Evolutionary conservation across 1,139 yeast genomes (phyloP), one percentile per base, ranked within the genome.

Genomic region (Nakaseomyces nivariensis): DNA sequence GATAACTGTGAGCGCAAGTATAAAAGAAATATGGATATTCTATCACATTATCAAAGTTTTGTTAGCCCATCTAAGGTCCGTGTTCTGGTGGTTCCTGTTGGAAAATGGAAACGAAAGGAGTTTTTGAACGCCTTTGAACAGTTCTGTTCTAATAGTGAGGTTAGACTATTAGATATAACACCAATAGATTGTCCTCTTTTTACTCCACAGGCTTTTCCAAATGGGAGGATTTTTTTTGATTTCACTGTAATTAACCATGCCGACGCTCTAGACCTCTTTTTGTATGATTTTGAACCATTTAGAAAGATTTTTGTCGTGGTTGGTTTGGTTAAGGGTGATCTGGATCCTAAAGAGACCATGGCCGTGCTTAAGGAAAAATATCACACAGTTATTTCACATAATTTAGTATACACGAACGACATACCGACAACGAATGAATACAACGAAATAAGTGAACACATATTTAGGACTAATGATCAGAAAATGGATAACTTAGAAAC

Each of bases 271-370:
- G 58, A 62, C 47, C 68, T 81, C 8, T 83, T 85, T 52, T 70
- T 90, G 49, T 87, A 85, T 58, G 97, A 90, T 66, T 81, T 90
- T 56, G 97, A 92, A 66, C 96, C 96, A 1, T 87, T 76, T 66
- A 70, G 97, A 48, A 88, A 88, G 63, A 77, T 82, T 0, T 81
- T 84, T 55, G 72, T 82, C 5, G 72, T 85, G 1, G 61, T 90
- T 36, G 96, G 94, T 0, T 46, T 64, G 13, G 58, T 61, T 11
- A 60, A 58, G 43, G 60, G 69, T 25, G 60, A 58, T 1, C 51
- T 62, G 13, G 64, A 67, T 5, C 62, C 69, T 5, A 62, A 62
- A 6, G 58, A 58, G 1, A 65, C 68, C 40, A 56, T 75, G 40
- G 57, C 58, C 1, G 61, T 64, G 22, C 63, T 82, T 49, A 69